Base-by-base conservation (phyloP, 371 early-diverging fungal species). In the Amoeboaphelidium protococcarum region DNA sequence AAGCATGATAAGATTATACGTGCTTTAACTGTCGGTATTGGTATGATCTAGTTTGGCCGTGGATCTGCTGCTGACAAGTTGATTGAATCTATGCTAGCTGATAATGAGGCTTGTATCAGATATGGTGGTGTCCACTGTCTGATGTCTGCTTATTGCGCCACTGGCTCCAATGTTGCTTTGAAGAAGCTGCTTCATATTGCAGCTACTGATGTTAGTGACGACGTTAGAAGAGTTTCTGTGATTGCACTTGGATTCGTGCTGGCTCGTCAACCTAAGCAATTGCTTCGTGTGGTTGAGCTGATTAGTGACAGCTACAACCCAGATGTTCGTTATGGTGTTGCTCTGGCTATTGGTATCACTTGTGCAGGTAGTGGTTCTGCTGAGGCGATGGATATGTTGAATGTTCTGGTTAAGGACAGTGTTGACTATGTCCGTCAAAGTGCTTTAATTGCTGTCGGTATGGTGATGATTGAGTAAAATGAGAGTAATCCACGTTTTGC, bases 371-470 rank as follows among this genome's bases (percentile, higher is more conserved):
- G 95, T 13, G 96, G 92, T 3, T 69, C 81, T 48, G 58, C 69
- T 50, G 87, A 88, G 54, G 92, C 95, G 1, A 70, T 92, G 31
- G 83, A 81, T 43, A 62, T 98, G n/a, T 65, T 99, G 44, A 96
- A 98, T 60, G 95, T 92, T 21, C 80, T 98, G 80, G 76, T 83
- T 41, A 88, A 92, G 63, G 99, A 99, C 55, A 71, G 80, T 20
- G 83, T 85, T 24, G 91, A 94, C 56, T 96, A 81, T 66, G 99
- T 99, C 1, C 74, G 91, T 25, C 99, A 99, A 62, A 88, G 94
- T 49, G 99, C 98, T 13, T 71, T 87, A 42, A 91, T 99, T 54
- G 85, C 99, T 2, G 66, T 82, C 51, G 95, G 89, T n/a, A 87
- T 99, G 78, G 73, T 97, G 31, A 62, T 95, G 45, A 80, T 96